Evolutionary conservation across 192 early-diverging fungal species (phyloP).

Genomic region (Linderina pennispora): DNA sequence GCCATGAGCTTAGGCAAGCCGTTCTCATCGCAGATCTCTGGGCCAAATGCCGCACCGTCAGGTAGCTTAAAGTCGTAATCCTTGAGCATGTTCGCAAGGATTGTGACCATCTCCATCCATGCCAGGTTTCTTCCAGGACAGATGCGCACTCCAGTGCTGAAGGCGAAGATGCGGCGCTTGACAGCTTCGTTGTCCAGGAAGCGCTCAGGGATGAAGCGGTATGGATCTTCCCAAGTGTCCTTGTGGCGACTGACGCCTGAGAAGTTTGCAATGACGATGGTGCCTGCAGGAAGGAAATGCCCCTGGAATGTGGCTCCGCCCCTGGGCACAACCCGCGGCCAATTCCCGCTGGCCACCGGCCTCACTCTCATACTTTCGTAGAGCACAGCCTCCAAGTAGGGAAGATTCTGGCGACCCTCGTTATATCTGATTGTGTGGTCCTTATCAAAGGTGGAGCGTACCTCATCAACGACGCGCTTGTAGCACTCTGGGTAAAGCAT

Average conservation of each 20-base stretch:
- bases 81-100: constrained; percentile 19
- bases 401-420: not conserved
- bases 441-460: not conserved
- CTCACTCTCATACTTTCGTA: constrained; percentile 22
- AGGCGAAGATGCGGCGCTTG: constrained; percentile 21
- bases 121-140: constrained; percentile 35
- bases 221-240: constrained; percentile 22
- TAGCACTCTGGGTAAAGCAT: too few species aligned
- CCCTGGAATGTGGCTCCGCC: constrained; percentile 7
- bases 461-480: constrained; percentile 3
- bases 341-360: constrained; percentile 16
- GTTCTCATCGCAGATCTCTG: too few species aligned
- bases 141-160: constrained; percentile 21
- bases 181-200: constrained; percentile 14
- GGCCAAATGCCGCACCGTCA: too few species aligned
- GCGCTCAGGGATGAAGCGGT: constrained; percentile 4
- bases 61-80: too few species aligned
- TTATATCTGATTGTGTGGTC: not conserved
- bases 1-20: too few species aligned
- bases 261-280: too few species aligned
- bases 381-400: constrained; percentile 26
- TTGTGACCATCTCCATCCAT: constrained; percentile 19
- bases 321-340: constrained; percentile 3
- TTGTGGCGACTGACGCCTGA: too few species aligned
- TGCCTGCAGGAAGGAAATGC: constrained; percentile 14